These are phyloP conservation scores for Cladorrhinum samala DNA, from an alignment of 495 filamentous ascomycete genomes.

Conservation along the genomic window DNA sequence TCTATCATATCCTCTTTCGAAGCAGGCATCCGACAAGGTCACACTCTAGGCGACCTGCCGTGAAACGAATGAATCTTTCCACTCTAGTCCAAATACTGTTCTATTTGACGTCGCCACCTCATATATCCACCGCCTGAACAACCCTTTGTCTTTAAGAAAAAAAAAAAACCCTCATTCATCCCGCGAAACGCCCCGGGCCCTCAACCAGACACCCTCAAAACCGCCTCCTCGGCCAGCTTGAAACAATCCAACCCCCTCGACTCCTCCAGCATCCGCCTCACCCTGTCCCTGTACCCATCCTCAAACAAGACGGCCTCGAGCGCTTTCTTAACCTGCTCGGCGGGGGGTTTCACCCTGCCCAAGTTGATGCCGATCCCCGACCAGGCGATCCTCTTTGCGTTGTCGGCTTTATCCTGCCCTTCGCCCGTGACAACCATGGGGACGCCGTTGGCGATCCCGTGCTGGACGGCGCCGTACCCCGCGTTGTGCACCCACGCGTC, in stretches of 20 bases:
- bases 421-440: constrained; percentile 34
- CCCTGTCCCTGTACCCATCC: not conserved
- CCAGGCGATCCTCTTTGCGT: constrained; percentile 21
- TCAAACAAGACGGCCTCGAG: constrained; percentile 16
- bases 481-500: constrained; percentile 31
- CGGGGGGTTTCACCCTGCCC: constrained; percentile 10
- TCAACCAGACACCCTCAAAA: not conserved
- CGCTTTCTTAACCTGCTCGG: constrained; percentile 15
- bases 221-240: not conserved
- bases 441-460: constrained; percentile 29
- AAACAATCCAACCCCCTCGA: not conserved
- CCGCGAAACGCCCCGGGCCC: no score
- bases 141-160: no score
- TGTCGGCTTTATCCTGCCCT: constrained; percentile 35
- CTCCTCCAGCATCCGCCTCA: not conserved
- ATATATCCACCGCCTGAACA: no score
- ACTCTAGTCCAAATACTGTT: no score
- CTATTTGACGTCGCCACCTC: no score
- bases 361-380: constrained; percentile 25
- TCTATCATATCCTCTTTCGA: no score
- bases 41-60: no score
- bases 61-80: no score
- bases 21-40: no score
- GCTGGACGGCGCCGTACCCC: constrained; percentile 33
- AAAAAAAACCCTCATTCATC: no score